Evolutionary conservation across 2,329 filamentous ascomycete genomes (phyloP).

Genomic region (Cordyceps fumosorosea): DNA sequence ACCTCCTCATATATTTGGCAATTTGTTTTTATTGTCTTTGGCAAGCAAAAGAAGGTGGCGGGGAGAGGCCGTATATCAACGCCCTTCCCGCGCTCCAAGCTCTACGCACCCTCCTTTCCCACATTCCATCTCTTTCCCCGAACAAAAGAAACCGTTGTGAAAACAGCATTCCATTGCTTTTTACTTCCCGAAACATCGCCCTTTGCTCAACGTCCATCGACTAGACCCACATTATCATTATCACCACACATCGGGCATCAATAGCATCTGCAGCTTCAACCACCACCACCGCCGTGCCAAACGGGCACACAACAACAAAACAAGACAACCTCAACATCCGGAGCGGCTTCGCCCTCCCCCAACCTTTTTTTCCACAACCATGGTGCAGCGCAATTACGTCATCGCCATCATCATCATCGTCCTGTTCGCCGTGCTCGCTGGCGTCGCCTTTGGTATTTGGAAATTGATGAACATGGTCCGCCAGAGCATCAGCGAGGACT

Average conservation of each 20-base stretch:
- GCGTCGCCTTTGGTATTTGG: conserved; percentile 58
- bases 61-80: conserved; percentile 7
- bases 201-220: not conserved
- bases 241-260: not conserved
- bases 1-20: not conserved
- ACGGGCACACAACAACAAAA: not conserved
- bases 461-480: conserved; percentile 49
- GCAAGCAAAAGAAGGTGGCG: conserved; percentile 11
- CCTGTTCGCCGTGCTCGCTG: conserved; percentile 55
- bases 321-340: conserved; percentile 1
- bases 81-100: not conserved
- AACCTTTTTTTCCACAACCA: conserved; percentile 26
- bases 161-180: not conserved
- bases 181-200: not conserved
- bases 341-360: not conserved
- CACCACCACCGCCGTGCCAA: not conserved
- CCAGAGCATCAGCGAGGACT: conserved; percentile 33
- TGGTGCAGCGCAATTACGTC: conserved; percentile 59
- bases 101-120: not conserved
- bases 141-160: too few species aligned
- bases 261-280: not conserved
- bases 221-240: not conserved
- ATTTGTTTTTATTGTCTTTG: not conserved
- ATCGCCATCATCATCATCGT: conserved; percentile 64
- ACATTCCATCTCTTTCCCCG: conserved; percentile 4